These are phyloP conservation scores for Vitis rotundifolia DNA, from an alignment of 164 flowering plant species.

Conservation along the genomic window DNA sequence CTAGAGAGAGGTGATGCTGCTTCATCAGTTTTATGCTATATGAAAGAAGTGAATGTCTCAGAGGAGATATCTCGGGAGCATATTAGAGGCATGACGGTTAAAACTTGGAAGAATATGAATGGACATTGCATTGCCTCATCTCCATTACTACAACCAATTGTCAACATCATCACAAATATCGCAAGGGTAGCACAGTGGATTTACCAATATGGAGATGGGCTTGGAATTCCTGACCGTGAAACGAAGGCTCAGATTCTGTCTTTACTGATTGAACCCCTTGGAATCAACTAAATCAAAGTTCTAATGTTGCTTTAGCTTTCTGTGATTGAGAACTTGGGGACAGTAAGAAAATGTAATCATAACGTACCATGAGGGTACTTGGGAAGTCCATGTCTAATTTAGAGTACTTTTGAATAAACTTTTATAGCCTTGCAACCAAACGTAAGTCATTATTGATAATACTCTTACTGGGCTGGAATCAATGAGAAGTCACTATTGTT, in stretches of 20 bases:
- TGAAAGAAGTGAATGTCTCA: slow-evolving; percentile 29
- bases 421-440: too few species aligned
- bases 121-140: slow-evolving; percentile 2
- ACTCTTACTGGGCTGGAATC: too few species aligned
- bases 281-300: not conserved
- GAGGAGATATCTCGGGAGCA: slow-evolving; percentile 30
- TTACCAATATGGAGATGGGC: slow-evolving; percentile 40
- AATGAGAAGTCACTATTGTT: too few species aligned
- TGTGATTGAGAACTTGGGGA: not conserved
- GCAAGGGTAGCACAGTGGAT: slow-evolving; percentile 32
- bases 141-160: slow-evolving; percentile 9
- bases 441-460: too few species aligned
- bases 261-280: slow-evolving; percentile 30
- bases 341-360: too few species aligned
- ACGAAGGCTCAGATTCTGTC: slow-evolving; percentile 21
- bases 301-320: too few species aligned
- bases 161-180: slow-evolving; percentile 14
- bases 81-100: slow-evolving; percentile 18
- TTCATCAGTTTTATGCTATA: slow-evolving; percentile 38
- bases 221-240: slow-evolving; percentile 30
- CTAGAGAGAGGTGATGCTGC: slow-evolving; percentile 46
- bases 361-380: too few species aligned
- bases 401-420: too few species aligned
- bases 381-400: too few species aligned
- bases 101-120: slow-evolving; percentile 37